phyloP scores from a whole-genome alignment of 2,329 filamentous ascomycete genomes.

The Chaetothyriales sp. region DNA sequence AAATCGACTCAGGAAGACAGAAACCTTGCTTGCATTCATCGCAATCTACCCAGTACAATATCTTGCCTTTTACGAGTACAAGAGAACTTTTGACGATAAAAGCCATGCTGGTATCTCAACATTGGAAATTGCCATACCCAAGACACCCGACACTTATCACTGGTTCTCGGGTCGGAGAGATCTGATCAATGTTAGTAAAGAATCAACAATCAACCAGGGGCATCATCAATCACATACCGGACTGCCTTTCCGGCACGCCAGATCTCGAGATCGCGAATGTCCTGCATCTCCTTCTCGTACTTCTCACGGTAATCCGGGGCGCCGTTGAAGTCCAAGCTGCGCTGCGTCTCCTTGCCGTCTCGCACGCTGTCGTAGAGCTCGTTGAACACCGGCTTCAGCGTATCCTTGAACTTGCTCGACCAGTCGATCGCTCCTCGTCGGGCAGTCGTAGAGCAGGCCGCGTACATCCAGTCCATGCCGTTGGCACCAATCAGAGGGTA shows the following conservation, averaged over 20 bases:
- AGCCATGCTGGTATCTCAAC: neutral
- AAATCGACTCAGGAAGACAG: no score
- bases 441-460: constrained; percentile 96
- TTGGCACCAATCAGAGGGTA: constrained; percentile 95
- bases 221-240: constrained; percentile 39
- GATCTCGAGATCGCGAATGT: constrained; percentile 97
- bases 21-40: neutral
- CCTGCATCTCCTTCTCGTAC: constrained; percentile 96
- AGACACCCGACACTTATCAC: constrained; percentile 10
- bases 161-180: constrained; percentile 76
- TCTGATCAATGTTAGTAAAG: constrained; percentile 27
- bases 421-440: constrained; percentile 98
- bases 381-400: constrained; percentile 97
- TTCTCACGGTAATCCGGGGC: constrained; percentile 91
- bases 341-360: constrained; percentile 84
- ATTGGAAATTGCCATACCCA: neutral
- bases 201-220: constrained; percentile 3
- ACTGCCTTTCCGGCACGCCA: constrained; percentile 98
- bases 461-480: constrained; percentile 99
- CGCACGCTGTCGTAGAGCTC: constrained; percentile 85
- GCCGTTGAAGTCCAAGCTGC: constrained; percentile 93
- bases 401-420: constrained; percentile 93
- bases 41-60: neutral
- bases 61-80: neutral
- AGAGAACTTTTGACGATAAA: neutral